These are phyloP conservation scores for Tolypocladium paradoxum DNA, from an alignment of 2,329 filamentous ascomycete genomes.

Conservation along the genomic window DNA sequence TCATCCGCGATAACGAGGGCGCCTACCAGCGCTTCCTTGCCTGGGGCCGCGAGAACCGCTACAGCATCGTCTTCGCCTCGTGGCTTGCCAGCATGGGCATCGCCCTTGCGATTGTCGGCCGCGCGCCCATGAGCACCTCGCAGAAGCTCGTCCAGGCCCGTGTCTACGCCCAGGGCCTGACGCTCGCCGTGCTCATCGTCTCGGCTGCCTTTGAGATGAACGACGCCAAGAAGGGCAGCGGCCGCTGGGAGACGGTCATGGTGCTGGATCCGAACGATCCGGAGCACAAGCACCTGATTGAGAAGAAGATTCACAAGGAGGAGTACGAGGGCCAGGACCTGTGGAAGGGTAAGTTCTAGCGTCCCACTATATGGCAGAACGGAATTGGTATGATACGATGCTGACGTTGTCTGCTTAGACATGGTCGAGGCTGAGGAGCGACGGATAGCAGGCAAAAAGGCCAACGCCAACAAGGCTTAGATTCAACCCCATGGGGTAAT, in stretches of 20 bases:
- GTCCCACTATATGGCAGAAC: background rate
- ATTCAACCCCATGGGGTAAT: background rate
- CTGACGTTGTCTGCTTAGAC: constrained; percentile 33
- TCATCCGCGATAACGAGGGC: constrained; percentile 46
- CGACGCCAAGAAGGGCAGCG: constrained; percentile 67
- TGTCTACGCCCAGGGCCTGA: constrained; percentile 87
- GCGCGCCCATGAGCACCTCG: constrained; percentile 59
- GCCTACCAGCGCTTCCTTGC: constrained; percentile 50
- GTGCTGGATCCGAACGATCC: constrained; percentile 73
- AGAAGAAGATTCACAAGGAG: constrained; percentile 82
- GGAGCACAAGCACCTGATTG: constrained; percentile 69
- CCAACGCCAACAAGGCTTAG: constrained; percentile 11
- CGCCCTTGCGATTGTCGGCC: constrained; percentile 64
- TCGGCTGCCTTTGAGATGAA: constrained; percentile 70
- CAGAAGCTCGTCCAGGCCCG: constrained; percentile 93
- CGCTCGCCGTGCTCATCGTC: constrained; percentile 71
- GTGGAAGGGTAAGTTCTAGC: constrained; percentile 63
- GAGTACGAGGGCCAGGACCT: constrained; percentile 81
- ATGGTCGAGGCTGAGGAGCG: constrained; percentile 76
- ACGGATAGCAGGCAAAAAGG: constrained; percentile 33
- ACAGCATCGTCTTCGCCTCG: constrained; percentile 70
- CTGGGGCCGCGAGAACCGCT: constrained; percentile 73
- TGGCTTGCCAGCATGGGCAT: constrained; percentile 75
- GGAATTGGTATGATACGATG: background rate
- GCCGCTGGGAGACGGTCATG: constrained; percentile 76